Evolutionary conservation across 2,329 filamentous ascomycete species (phyloP).

Genomic region (Sphaerulina musiva): DNA sequence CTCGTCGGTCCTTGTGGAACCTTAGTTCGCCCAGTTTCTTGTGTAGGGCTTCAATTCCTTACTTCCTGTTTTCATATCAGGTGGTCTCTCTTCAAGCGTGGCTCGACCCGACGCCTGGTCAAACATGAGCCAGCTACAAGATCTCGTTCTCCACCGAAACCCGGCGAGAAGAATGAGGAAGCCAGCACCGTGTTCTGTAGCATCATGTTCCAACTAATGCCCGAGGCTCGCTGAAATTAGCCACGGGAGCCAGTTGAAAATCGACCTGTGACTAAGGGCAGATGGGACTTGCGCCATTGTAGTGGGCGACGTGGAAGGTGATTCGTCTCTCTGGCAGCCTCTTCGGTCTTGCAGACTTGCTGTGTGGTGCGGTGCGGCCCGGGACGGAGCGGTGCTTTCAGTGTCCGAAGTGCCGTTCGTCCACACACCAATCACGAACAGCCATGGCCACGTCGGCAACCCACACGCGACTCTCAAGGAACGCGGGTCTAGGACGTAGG

Average conservation of each 20-base stretch:
- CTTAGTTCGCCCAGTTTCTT: too few species aligned
- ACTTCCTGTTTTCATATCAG: too few species aligned
- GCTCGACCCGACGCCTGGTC: too few species aligned
- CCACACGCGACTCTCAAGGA: not conserved
- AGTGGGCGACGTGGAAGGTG: slow-evolving; percentile 48
- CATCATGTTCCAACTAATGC: slow-evolving; percentile 34
- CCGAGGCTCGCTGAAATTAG: slow-evolving; percentile 45
- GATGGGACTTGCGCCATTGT: slow-evolving; percentile 45
- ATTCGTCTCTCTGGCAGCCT: slow-evolving; percentile 24
- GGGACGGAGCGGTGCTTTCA: not conserved
- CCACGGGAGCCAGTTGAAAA: slow-evolving; percentile 41
- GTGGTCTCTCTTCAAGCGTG: too few species aligned
- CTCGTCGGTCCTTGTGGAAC: too few species aligned
- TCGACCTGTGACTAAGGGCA: slow-evolving; percentile 31
- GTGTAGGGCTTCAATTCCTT: too few species aligned
- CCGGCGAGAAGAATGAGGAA: too few species aligned
- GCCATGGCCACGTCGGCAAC: not conserved
- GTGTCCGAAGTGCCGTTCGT: not conserved
- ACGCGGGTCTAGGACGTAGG: too few species aligned
- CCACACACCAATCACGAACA: not conserved
- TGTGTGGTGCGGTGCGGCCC: not conserved
- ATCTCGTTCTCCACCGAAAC: too few species aligned
- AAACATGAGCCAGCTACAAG: too few species aligned
- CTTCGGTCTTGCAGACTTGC: not conserved
- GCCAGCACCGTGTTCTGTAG: not conserved